These are phyloP conservation scores for Argentina anserina DNA, from an alignment of 306 rosid genomes.

Conservation along the genomic window DNA sequence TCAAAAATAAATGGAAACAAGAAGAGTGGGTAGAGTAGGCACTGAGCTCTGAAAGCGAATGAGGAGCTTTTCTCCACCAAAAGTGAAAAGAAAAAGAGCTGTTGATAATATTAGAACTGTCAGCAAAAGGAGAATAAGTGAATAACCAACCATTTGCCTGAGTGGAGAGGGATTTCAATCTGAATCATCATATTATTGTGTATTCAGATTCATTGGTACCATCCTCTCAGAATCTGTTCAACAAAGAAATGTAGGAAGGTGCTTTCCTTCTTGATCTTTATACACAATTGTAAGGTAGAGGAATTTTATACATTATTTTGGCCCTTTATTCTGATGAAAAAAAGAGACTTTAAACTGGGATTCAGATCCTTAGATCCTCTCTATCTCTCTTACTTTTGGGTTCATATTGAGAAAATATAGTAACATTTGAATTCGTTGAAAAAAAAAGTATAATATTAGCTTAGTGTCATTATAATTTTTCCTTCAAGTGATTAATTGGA, in stretches of 20 bases:
- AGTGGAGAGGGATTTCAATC: neutral
- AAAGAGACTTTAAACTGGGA: neutral
- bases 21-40: neutral
- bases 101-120: neutral
- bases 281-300: neutral
- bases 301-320: slow-evolving; percentile 28
- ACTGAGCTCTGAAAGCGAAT: neutral
- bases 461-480: too few species aligned
- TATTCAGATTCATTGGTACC: neutral
- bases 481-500: neutral
- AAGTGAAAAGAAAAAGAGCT: neutral
- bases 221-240: slow-evolving; percentile 22
- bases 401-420: neutral
- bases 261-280: slow-evolving; percentile 6
- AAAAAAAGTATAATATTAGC: neutral
- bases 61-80: neutral
- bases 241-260: neutral
- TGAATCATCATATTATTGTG: neutral
- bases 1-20: neutral
- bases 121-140: slow-evolving; percentile 11
- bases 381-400: neutral
- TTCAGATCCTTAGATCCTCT: neutral
- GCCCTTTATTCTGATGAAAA: slow-evolving; percentile 31
- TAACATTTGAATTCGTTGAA: neutral
- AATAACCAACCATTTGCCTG: neutral